Evolutionary conservation across 345 rosid genomes (phyloP).

Genomic region (Gossypium sturtianum): DNA sequence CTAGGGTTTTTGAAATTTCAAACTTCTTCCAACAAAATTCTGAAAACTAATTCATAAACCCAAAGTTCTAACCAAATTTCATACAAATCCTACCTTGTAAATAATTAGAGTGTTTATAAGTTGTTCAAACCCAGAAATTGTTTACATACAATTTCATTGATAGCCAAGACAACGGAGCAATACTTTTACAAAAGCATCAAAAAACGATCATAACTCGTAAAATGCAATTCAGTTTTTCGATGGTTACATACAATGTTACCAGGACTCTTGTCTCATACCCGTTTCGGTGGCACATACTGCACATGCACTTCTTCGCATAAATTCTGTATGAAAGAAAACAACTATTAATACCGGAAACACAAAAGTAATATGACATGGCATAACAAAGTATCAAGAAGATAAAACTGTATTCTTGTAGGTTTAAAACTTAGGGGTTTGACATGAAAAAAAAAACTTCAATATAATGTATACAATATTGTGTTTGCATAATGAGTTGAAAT

Average conservation of each 20-base stretch:
- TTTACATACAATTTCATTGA: not conserved
- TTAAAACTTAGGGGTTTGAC: not conserved
- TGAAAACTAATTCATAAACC: not conserved
- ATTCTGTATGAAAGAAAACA: constrained; percentile 34
- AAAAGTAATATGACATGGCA: not conserved
- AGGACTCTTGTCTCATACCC: constrained; percentile 23
- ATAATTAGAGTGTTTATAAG: not conserved
- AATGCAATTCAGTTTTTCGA: not conserved
- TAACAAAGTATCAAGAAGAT: not conserved
- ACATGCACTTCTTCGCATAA: constrained; percentile 77
- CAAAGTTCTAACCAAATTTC: not conserved
- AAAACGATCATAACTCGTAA: not conserved
- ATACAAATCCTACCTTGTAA: not conserved
- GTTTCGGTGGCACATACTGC: constrained; percentile 73
- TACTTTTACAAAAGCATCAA: not conserved
- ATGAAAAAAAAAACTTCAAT: not conserved
- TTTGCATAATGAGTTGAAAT: not conserved
- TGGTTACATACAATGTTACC: not conserved
- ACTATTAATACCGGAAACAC: not conserved
- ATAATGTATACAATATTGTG: not conserved
- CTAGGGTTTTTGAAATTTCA: no score
- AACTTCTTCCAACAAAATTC: not conserved
- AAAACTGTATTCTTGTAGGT: not conserved
- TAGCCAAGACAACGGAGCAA: not conserved
- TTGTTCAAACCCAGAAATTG: not conserved